Percentiles rank a stretch among this genome's conserved stretches.
Conservation (phyloP, 2,329 filamentous ascomycete species). For the Diaporthe longicolla region DNA sequence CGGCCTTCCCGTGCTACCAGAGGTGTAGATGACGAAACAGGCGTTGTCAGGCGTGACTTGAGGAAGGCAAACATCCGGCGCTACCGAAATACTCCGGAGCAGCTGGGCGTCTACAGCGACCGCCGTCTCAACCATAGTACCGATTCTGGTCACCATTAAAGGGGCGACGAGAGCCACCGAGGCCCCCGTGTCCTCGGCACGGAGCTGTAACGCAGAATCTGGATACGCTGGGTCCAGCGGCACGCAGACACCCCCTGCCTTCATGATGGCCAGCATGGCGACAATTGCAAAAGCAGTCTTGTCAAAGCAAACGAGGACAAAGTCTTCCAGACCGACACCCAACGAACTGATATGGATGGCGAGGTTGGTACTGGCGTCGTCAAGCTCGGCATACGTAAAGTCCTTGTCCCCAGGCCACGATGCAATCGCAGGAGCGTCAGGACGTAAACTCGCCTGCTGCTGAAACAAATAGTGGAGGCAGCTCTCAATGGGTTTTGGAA, state of each 20-base stretch:
- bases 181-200: constrained; percentile 36
- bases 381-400: constrained; percentile 39
- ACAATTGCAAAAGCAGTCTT: constrained; percentile 42
- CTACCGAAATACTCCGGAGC: background rate
- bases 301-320: constrained; percentile 44
- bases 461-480: constrained; percentile 5
- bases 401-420: constrained; percentile 40
- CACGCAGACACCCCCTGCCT: constrained; percentile 46
- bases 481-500: background rate
- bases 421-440: constrained; percentile 10
- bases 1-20: constrained; percentile 78
- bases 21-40: constrained; percentile 77
- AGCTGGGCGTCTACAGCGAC: constrained; percentile 6
- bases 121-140: background rate
- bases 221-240: constrained; percentile 44
- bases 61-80: background rate
- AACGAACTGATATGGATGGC: constrained; percentile 34
- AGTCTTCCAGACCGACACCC: constrained; percentile 39
- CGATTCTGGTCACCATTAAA: background rate
- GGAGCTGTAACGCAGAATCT: constrained; percentile 28
- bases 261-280: constrained; percentile 44
- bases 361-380: constrained; percentile 26
- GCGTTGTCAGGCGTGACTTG: constrained; percentile 12
- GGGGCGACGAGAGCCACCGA: constrained; percentile 3
- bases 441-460: background rate